Conservation (phyloP, 208 protist genomes). For the Leishmania guyanensis region DNA sequence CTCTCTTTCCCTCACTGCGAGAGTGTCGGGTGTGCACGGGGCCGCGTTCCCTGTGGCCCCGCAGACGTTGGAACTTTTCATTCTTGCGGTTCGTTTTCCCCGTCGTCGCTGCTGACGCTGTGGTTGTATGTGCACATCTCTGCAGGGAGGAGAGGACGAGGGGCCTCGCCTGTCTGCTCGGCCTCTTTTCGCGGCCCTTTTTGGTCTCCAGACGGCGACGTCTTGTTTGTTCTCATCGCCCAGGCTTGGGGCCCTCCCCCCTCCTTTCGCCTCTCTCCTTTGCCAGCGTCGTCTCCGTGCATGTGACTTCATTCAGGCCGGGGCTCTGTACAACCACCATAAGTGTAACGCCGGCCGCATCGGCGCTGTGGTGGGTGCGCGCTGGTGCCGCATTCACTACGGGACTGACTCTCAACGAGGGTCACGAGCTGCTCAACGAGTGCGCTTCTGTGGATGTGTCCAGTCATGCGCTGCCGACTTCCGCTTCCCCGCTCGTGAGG, state of each 20-base stretch:
- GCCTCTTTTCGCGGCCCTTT: not conserved
- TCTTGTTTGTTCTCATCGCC: too few species aligned
- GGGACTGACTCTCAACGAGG: not conserved
- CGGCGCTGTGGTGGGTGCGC: not conserved
- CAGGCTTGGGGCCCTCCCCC: not conserved
- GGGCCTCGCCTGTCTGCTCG: not conserved
- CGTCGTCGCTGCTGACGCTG: not conserved
- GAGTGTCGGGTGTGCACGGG: too few species aligned
- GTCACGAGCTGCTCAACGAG: not conserved
- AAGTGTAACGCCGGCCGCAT: not conserved
- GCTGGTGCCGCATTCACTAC: not conserved
- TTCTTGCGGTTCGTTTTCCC: not conserved
- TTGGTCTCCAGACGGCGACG: not conserved
- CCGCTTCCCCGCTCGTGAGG: not conserved
- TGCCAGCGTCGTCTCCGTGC: not conserved
- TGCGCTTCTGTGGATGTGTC: not conserved
- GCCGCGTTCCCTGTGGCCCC: too few species aligned
- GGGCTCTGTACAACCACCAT: not conserved
- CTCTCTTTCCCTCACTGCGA: not conserved
- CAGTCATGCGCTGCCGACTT: not conserved
- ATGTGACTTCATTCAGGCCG: not conserved
- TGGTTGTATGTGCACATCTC: not conserved
- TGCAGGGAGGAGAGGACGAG: not conserved
- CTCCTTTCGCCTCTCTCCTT: not conserved
- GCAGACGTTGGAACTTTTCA: too few species aligned